Conservation (phyloP, 1,284 basidiomycete species). For the Boletus smithii region DNA sequence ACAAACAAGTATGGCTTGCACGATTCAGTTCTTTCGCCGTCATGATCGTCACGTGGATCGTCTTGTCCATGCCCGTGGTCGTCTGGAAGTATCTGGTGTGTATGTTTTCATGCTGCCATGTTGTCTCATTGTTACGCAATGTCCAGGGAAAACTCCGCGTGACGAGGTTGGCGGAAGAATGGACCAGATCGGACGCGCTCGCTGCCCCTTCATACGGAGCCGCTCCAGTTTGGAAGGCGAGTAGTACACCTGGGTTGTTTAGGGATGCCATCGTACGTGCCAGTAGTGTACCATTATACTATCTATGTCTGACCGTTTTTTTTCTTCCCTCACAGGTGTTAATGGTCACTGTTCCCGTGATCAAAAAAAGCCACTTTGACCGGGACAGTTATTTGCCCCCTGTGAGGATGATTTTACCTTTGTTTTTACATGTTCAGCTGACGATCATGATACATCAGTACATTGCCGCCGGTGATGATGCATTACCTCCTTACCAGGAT, state of each 20-base stretch:
- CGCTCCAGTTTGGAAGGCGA: constrained; percentile 46
- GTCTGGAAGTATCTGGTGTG: constrained; percentile 50
- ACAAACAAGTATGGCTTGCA: constrained; percentile 35
- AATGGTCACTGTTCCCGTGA: constrained; percentile 39
- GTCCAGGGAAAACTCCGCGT: constrained; percentile 45
- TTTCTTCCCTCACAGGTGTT: constrained; percentile 36
- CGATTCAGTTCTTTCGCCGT: constrained; percentile 39
- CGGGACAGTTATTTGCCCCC: constrained; percentile 45
- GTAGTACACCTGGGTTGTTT: constrained; percentile 43
- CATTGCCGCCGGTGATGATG: constrained; percentile 19
- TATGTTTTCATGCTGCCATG: constrained; percentile 6
- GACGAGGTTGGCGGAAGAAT: constrained; percentile 39
- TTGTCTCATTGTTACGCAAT: background rate
- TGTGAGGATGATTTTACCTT: constrained; percentile 24
- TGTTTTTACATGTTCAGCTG: background rate
- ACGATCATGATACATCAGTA: constrained; percentile 19
- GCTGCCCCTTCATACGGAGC: constrained; percentile 27
- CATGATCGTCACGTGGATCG: constrained; percentile 38
- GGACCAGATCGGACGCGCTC: constrained; percentile 43
- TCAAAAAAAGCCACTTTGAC: constrained; percentile 39
- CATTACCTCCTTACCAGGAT: constrained; percentile 22
- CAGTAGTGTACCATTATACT: background rate
- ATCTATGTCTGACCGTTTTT: background rate
- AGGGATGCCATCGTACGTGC: constrained; percentile 39
- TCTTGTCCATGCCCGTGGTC: constrained; percentile 44